phyloP scores from a whole-genome alignment of 345 rosid genomes.

The Triadica sebifera region DNA sequence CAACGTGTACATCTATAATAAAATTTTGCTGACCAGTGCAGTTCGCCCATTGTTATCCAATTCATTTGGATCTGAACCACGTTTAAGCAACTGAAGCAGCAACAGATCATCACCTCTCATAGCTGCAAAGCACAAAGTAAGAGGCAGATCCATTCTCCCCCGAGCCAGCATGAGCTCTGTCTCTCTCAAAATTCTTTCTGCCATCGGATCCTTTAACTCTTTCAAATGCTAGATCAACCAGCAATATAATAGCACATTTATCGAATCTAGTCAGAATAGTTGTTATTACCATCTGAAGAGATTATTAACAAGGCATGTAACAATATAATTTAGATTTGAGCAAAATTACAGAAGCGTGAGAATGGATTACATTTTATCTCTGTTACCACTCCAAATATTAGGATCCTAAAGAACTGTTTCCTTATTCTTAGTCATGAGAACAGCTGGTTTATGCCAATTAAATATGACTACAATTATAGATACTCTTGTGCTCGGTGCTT shows the following conservation, averaged over 20 bases:
- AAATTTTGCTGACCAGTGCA: constrained; percentile 46
- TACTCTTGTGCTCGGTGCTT: background rate
- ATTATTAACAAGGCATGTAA: background rate
- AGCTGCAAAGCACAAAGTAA: constrained; percentile 77
- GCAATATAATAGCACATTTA: background rate
- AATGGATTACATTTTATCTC: background rate
- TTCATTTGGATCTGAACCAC: constrained; percentile 70
- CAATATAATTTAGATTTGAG: background rate
- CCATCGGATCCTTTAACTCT: constrained; percentile 53
- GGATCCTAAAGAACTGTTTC: background rate
- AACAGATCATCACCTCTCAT: constrained; percentile 73
- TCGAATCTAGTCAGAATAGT: background rate
- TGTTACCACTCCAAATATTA: background rate
- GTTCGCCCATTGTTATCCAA: constrained; percentile 57
- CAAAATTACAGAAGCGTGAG: background rate
- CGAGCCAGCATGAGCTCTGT: constrained; percentile 73
- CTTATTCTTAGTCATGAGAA: background rate
- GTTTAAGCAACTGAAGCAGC: constrained; percentile 65
- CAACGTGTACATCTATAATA: background rate
- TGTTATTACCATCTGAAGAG: background rate
- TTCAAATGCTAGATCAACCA: constrained; percentile 62
- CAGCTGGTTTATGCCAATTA: background rate
- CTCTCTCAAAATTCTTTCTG: constrained; percentile 55
- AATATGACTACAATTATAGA: background rate
- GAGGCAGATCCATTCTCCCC: constrained; percentile 81